Evolutionary conservation across 176 grass and related monocot species (phyloP).

Genomic region (Cenchrus purpureus): DNA sequence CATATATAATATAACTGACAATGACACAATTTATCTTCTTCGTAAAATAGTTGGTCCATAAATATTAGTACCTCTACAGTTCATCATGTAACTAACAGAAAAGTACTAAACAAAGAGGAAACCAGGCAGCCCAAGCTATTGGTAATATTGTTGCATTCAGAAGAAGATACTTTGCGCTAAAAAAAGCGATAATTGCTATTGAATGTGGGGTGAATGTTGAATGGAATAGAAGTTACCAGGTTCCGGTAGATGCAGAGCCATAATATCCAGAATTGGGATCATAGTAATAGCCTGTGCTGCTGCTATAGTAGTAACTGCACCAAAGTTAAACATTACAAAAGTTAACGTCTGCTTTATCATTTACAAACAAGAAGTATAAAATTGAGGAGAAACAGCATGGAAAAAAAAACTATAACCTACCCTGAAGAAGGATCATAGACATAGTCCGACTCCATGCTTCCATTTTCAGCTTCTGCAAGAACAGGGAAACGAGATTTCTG

Average conservation of each 20-base stretch:
- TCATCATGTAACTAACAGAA: neutral
- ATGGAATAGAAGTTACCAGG: constrained; percentile 61
- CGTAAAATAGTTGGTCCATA: neutral
- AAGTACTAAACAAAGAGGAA: constrained; percentile 21
- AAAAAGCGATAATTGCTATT: neutral
- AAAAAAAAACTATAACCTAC: constrained; percentile 51
- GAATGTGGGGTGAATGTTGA: neutral
- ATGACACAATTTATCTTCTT: constrained; percentile 18
- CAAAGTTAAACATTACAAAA: constrained; percentile 28
- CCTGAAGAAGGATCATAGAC: constrained; percentile 78
- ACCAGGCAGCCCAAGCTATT: neutral
- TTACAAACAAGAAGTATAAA: neutral
- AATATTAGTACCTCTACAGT: neutral
- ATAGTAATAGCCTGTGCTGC: constrained; percentile 88
- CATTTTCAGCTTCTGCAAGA: constrained; percentile 66
- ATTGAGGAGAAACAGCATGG: constrained; percentile 13
- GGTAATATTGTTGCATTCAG: neutral
- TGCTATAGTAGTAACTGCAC: constrained; percentile 93
- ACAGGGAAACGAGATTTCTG: constrained; percentile 12
- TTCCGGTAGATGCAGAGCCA: constrained; percentile 79
- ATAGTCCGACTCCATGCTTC: constrained; percentile 72
- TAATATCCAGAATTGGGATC: constrained; percentile 75
- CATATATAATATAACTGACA: neutral
- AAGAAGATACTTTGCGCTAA: neutral
- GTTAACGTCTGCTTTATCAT: neutral